These are phyloP conservation scores for Eimeria praecox DNA, from an alignment of 169 alveolate species.

Conservation along the genomic window DNA sequence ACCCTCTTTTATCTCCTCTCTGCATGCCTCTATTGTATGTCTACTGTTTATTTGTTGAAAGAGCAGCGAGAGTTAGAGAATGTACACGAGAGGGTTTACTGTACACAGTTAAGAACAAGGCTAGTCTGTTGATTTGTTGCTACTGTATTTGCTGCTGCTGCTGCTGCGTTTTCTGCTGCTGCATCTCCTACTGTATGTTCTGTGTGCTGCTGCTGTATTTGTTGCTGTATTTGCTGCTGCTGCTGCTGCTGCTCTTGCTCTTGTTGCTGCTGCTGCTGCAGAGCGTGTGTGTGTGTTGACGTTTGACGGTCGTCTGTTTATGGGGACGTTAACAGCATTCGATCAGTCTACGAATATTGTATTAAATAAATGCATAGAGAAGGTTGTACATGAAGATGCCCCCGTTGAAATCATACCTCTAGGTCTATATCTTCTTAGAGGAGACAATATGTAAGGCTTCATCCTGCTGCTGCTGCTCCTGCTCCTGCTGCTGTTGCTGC, in stretches of 20 bases:
- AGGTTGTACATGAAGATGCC: slow-evolving; percentile 89
- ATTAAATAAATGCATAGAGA: slow-evolving; percentile 90
- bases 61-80: too few relatives aligned
- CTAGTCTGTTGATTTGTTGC: neutral
- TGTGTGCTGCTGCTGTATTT: too few relatives aligned
- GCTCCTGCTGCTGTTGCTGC: neutral
- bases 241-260: neutral
- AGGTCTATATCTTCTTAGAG: slow-evolving; percentile 90
- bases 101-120: too few relatives aligned
- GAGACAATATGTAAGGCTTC: slow-evolving; percentile 90
- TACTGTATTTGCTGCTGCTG: neutral
- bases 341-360: slow-evolving; percentile 94
- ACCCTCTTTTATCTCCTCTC: too few relatives aligned
- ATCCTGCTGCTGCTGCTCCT: neutral
- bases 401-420: slow-evolving; percentile 91
- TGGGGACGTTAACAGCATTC: slow-evolving; percentile 93
- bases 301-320: slow-evolving; percentile 92
- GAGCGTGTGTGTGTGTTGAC: slow-evolving; percentile 92
- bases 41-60: too few relatives aligned
- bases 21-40: too few relatives aligned
- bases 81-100: too few relatives aligned
- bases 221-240: neutral
- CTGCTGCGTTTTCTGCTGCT: neutral
- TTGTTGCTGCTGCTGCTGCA: slow-evolving; percentile 71
- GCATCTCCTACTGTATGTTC: too few relatives aligned